Evolutionary conservation across 2,329 filamentous ascomycete species (phyloP), one percentile per base, ranked within the genome.

Genomic region (Colletotrichum sp.): DNA sequence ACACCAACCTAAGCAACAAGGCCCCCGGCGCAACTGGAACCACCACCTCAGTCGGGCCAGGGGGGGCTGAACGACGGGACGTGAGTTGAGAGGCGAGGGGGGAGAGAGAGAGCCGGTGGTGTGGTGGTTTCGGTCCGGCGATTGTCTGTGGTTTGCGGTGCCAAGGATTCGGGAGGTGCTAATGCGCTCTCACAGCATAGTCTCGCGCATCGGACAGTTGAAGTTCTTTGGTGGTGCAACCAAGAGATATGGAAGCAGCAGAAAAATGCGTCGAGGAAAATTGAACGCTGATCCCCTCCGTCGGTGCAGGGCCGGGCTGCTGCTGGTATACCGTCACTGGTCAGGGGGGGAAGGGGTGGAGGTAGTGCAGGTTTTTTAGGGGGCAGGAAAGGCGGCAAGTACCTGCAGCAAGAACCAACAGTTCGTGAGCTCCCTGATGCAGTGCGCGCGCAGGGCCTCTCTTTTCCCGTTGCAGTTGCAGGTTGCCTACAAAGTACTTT

Each of bases 341-440:
- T 62, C 66, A 66, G 51, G 66, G 29, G 58, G 55, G 38, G 66
- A 63, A 51, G 71, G 72, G 68, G 67, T 73, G 54, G 67, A 70
- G 67, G 71, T 73, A 51, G 31, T 58, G 66, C 34, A 31, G 31
- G 21, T 29, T 61, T 65, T 70, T 73, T 73, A 59, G 29, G 66
- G 70, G 66, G 70, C 57, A 29, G 33, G 31, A 43, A 70, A 70
- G 64, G 66, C 66, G 62, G 61, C 51, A 67, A 73, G 73, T 75
- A 74, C 73, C 73, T 75, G 73, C 73, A 75, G 66, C 70, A 73
- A 43, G 70, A 73, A 75, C 73, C 73, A 70, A 74, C 73, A 74
- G 70, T 73, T 75, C 70, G 29, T 70, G 70, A 59, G 47, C 61
- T 61, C 61, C 33, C 62, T 62, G 63, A 62, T 66, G 47, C 71